These are phyloP conservation scores for Sphaerulina vaccinii DNA, from an alignment of 2,329 filamentous ascomycete species.

Conservation along the genomic window DNA sequence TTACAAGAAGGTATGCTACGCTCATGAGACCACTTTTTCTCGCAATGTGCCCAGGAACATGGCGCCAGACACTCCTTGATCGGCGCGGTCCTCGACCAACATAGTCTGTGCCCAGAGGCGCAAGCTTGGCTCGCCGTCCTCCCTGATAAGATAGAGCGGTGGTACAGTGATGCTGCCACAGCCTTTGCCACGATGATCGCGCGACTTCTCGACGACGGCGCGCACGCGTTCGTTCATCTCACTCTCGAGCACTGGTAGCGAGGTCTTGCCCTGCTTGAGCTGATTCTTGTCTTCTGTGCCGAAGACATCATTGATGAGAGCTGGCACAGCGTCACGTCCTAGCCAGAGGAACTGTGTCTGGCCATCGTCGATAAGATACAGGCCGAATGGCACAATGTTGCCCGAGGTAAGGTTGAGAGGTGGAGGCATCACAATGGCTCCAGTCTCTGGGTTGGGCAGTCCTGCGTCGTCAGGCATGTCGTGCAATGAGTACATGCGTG, in stretches of 20 bases:
- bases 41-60: conserved; percentile 90
- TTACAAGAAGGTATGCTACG: neutral
- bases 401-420: conserved; percentile 84
- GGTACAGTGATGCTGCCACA: conserved; percentile 92
- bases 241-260: conserved; percentile 82
- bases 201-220: conserved; percentile 86
- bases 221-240: conserved; percentile 96
- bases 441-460: conserved; percentile 77
- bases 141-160: conserved; percentile 87
- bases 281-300: conserved; percentile 78
- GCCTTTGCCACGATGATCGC: conserved; percentile 79
- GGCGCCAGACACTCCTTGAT: conserved; percentile 86
- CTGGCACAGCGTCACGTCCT: conserved; percentile 86
- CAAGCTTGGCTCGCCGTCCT: conserved; percentile 92
- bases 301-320: conserved; percentile 86
- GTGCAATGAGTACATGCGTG: conserved; percentile 70
- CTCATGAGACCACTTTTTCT: conserved; percentile 73
- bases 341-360: conserved; percentile 98
- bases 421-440: conserved; percentile 84
- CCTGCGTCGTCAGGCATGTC: conserved; percentile 97
- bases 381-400: conserved; percentile 79
- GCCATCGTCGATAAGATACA: conserved; percentile 95
- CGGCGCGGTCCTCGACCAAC: conserved; percentile 89
- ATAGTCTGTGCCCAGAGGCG: conserved; percentile 97
- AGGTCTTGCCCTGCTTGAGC: conserved; percentile 86